Evolutionary conservation across 2,329 filamentous ascomycete species (phyloP).

Genomic region (Diaporthe vexans): DNA sequence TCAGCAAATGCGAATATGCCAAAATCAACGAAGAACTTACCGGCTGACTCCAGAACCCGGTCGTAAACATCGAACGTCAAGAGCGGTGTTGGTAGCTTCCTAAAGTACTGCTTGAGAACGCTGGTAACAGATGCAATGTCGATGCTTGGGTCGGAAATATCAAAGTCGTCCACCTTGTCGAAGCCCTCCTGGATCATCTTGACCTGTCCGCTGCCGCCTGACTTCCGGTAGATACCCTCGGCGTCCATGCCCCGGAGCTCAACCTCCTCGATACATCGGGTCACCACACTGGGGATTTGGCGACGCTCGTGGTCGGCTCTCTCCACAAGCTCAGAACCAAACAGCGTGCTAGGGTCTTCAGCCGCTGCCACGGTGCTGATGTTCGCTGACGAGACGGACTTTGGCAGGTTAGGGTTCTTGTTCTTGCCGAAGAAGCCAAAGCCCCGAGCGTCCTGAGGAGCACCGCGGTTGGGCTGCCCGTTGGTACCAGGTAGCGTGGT

Average conservation of each 20-base stretch:
- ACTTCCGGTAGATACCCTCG: conserved; percentile 98
- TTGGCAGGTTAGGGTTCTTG: conserved; percentile 67
- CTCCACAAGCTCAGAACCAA: conserved; percentile 89
- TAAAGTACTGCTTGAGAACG: conserved; percentile 97
- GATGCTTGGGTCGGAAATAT: conserved; percentile 92
- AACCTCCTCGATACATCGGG: conserved; percentile 95
- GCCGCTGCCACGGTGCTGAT: conserved; percentile 54
- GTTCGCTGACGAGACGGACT: conserved; percentile 62
- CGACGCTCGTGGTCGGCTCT: conserved; percentile 90
- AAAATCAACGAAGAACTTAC: conserved; percentile 62
- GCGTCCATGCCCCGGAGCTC: conserved; percentile 96
- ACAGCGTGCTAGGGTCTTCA: conserved; percentile 75
- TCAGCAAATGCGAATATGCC: conserved; percentile 9
- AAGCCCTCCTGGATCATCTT: conserved; percentile 93
- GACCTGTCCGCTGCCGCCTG: conserved; percentile 91
- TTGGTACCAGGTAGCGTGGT: conserved; percentile 42
- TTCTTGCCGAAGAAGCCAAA: conserved; percentile 75
- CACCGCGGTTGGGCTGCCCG: conserved; percentile 46
- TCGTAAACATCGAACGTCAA: conserved; percentile 96
- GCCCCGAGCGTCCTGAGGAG: conserved; percentile 64
- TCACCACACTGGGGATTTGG: conserved; percentile 91
- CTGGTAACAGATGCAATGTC: conserved; percentile 98
- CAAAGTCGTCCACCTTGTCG: conserved; percentile 86
- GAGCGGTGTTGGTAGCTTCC: conserved; percentile 88
- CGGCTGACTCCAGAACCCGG: conserved; percentile 82